Evolutionary conservation across 176 grass and related monocot genomes (phyloP), one percentile per base, ranked within the genome.

Genomic region (Zoysia pacifica): DNA sequence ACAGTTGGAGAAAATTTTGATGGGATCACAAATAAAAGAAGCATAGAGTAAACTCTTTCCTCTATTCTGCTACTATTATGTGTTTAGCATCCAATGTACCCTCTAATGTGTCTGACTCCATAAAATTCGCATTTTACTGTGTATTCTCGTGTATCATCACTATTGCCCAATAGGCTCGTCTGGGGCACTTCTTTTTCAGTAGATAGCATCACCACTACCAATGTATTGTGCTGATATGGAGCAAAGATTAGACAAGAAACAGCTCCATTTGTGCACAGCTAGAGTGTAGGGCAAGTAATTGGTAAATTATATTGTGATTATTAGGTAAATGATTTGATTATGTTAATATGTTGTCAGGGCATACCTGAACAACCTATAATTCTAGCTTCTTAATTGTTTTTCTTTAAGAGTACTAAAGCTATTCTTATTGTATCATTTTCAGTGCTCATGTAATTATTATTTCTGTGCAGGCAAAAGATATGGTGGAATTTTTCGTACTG

Each of bases 401-500:
- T 72, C 28, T 36, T 71, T 10, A 10, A 42, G 64, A 18, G 39
- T 14, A 43, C 64, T 18, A 39, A 43, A 43, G 14, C 40, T 40
- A 18, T 16, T 18, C 0, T 75, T 80, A 10, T 75, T 69, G 40
- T 3, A 2, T 46, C 47, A 16, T 70, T 40, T 79, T 36, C 20
- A 1, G 1, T 43, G 28, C 48, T 77, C 72, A 85, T 42, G 52
- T 52, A 20, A 67, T 78, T 53, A 50, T 76, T 84, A 61, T 62
- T 84, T 72, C 81, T 35, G 51, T 85, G 72, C 83, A 98, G 95
- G 85, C 86, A 83, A 95, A 95, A 61, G 96, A 95, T 82, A 95
- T 99, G 96, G 84, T 94, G 67, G 96, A 95, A 62, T 99, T 95
- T 73, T 86, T 99, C 7, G 14, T 95, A 48, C 75, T 99, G 73